Conservation (phyloP, 768 basidiomycete species). For the Calvatia gigantea region DNA sequence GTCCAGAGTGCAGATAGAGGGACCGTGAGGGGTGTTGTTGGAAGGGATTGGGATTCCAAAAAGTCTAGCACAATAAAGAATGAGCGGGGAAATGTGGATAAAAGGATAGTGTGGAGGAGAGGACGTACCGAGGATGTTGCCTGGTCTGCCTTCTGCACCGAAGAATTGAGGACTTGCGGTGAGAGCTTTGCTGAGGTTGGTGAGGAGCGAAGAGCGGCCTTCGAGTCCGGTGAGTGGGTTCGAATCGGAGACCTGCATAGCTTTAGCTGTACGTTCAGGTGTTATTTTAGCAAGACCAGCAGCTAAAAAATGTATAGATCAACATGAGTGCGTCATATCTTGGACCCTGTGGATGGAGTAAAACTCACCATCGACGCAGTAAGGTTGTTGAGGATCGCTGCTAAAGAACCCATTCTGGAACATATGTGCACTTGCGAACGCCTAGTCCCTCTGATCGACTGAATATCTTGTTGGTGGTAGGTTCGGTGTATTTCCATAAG, state of each 20-base stretch:
- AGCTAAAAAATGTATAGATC: conserved; percentile 39
- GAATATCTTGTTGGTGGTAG: conserved; percentile 48
- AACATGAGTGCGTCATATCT: neutral
- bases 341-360: neutral
- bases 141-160: conserved; percentile 70
- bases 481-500: conserved; percentile 73
- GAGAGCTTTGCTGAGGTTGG: conserved; percentile 71
- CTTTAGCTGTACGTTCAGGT: conserved; percentile 49
- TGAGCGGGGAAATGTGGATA: neutral
- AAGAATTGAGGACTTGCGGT: conserved; percentile 64
- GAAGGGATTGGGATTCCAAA: conserved; percentile 53
- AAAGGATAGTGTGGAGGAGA: neutral
- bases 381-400: conserved; percentile 52
- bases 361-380: conserved; percentile 76
- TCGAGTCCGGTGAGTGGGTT: conserved; percentile 93
- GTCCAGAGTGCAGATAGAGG: conserved; percentile 80
- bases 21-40: conserved; percentile 39
- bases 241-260: conserved; percentile 72
- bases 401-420: conserved; percentile 84
- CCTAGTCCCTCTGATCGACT: conserved; percentile 79
- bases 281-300: conserved; percentile 67
- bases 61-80: conserved; percentile 54
- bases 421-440: conserved; percentile 89
- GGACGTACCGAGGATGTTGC: conserved; percentile 70
- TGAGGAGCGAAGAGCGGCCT: conserved; percentile 76